Percentiles rank a stretch among this genome's conserved stretches.
These are phyloP conservation scores for Millerago galiae DNA, from an alignment of 805 yeast species.

Conservation along the genomic window DNA sequence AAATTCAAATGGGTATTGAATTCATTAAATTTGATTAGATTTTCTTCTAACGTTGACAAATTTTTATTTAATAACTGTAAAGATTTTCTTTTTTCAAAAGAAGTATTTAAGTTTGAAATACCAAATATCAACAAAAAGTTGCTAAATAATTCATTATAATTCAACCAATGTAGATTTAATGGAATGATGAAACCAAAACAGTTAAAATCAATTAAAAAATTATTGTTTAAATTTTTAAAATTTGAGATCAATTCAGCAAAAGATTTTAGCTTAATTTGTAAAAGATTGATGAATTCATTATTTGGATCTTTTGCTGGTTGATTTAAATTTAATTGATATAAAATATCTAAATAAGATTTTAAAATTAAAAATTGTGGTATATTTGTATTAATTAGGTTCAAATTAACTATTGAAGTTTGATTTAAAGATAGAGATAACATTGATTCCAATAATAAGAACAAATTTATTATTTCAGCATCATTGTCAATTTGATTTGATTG, in stretches of 20 bases:
- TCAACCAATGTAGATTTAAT: conserved; percentile 3
- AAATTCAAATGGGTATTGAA: background rate
- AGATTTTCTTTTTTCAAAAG: conserved; percentile 20
- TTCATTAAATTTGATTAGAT: background rate
- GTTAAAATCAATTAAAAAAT: conserved; percentile 1
- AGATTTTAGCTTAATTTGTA: conserved; percentile 2
- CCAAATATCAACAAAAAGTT: conserved; percentile 11
- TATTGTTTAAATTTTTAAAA: background rate
- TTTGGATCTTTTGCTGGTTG: background rate
- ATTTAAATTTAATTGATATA: conserved; percentile 1
- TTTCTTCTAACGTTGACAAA: conserved; percentile 1
- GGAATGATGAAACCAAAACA: background rate
- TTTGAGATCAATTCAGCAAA: conserved; percentile 6
- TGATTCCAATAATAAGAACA: conserved; percentile 5
- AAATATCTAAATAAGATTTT: conserved; percentile 2
- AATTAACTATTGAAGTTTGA: conserved; percentile 1
- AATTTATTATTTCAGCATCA: conserved; percentile 4
- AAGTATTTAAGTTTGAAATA: conserved; percentile 7
- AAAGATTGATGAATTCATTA: background rate
- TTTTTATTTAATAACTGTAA: conserved; percentile 1
- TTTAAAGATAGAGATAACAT: conserved; percentile 1
- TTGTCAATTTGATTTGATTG: background rate
- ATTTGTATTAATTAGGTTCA: conserved; percentile 1
- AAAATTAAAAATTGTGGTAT: background rate
- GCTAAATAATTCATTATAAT: conserved; percentile 5